These are phyloP conservation scores for Cystobasidium tubakii DNA, from an alignment of 768 basidiomycete species.

Conservation along the genomic window DNA sequence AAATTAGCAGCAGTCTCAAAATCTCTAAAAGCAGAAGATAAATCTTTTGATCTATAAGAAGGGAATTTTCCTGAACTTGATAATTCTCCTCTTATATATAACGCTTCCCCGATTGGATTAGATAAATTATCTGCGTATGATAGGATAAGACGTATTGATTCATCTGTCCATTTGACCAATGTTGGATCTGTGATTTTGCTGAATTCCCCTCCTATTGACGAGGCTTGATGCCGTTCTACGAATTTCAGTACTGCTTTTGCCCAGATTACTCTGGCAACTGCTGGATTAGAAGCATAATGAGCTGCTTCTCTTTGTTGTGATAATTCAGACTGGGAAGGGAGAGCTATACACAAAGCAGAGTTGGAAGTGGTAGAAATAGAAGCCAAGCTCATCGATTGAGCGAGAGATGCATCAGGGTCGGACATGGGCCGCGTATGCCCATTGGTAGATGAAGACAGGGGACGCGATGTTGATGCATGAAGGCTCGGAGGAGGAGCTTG, in stretches of 20 bases:
- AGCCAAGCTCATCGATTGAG: background rate
- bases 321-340: constrained; percentile 24
- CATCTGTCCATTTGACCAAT: constrained; percentile 59
- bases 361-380: background rate
- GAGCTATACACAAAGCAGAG: constrained; percentile 20
- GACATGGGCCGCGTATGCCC: background rate
- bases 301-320: constrained; percentile 18
- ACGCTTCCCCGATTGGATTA: constrained; percentile 62
- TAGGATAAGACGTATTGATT: constrained; percentile 64
- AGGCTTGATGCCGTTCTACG: constrained; percentile 58
- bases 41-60: constrained; percentile 60
- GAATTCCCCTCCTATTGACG: constrained; percentile 53
- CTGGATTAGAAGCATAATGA: background rate
- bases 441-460: background rate
- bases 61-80: constrained; percentile 65
- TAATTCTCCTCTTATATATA: constrained; percentile 71
- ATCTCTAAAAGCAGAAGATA: constrained; percentile 76
- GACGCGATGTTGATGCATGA: background rate
- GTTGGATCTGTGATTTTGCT: constrained; percentile 58
- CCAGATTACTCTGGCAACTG: constrained; percentile 61
- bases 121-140: constrained; percentile 51
- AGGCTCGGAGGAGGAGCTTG: background rate
- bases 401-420: background rate
- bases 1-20: constrained; percentile 75
- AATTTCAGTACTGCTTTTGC: constrained; percentile 74